A percentile compares a stretch with the other conserved stretches of the same genome.
Evolutionary conservation across 768 basidiomycete genomes (phyloP).

Genomic region (Boletus sp.): DNA sequence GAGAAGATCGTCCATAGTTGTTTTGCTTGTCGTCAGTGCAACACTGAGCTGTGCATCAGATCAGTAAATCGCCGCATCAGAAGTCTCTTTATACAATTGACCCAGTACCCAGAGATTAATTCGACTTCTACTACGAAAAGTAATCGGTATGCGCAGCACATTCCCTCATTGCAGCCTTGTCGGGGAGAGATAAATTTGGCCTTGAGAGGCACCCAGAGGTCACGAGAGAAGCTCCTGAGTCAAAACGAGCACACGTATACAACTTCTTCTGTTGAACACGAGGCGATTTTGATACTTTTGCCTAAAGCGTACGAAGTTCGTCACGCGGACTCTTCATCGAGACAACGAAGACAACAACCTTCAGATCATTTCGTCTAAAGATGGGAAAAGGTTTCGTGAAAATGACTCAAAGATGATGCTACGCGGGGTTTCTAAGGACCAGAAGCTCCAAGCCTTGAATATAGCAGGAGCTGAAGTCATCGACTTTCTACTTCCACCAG

Average conservation of each 20-base stretch:
- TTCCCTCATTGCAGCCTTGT: background rate
- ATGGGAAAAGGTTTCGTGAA: conserved; percentile 6
- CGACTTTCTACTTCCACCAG: background rate
- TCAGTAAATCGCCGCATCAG: conserved; percentile 3
- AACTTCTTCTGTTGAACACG: conserved; percentile 13
- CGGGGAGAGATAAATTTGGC: conserved; percentile 7
- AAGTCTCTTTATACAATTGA: background rate
- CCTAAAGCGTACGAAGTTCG: conserved; percentile 6
- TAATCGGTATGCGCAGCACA: background rate
- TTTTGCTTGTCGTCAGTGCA: conserved; percentile 8
- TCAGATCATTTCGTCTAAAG: conserved; percentile 9
- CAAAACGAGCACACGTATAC: conserved; percentile 1
- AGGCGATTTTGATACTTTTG: conserved; percentile 10
- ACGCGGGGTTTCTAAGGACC: conserved; percentile 21
- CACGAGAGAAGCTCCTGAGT: conserved; percentile 3
- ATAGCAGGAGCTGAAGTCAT: background rate
- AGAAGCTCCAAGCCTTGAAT: conserved; percentile 10
- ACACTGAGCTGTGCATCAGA: conserved; percentile 8
- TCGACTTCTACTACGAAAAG: background rate
- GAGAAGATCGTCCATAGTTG: conserved; percentile 5
- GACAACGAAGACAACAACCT: conserved; percentile 10
- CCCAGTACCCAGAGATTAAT: background rate
- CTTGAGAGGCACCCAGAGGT: background rate
- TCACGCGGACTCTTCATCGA: conserved; percentile 16
- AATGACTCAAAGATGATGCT: conserved; percentile 5